Base-by-base conservation (phyloP, 2,329 filamentous ascomycete species). In the Fusarium mangiferae region DNA sequence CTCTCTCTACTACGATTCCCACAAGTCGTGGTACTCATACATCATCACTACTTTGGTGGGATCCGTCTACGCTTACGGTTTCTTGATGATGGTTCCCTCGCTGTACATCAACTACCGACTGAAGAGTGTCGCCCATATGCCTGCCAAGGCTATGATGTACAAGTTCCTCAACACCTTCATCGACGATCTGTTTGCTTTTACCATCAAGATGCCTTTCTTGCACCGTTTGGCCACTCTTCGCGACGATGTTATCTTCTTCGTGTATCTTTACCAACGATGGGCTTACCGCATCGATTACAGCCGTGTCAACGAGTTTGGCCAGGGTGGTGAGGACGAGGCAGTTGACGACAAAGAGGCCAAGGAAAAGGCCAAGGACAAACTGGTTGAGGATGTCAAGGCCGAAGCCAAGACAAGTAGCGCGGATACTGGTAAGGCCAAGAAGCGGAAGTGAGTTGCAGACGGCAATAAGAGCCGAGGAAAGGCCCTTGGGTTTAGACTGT, bases 111-210 rank as follows among this genome's bases (percentile, higher is more conserved):
- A 99, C 88, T 99, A 99, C 87, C 92, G 96, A 18, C 90, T 99
- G 76, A 98, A 96, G 88, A 93, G 91, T 76, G 94, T 98, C 39
- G 96, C 96, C 17, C 96, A 99, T 84, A 98, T 99, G 96, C 95
- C 96, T 3, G 94, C 89, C 76, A 96, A 94, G 85, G 95, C 96
- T 54, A 96, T 99, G 94, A 96, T 92, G 82, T 98, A 98, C 89
- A 98, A 98, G 85, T 98, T 98, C 84, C 86, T 98, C 75, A 98
- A 98, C 86, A 98, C 96, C 10, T 99, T 99, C 82, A 98, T 99
- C 82, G 96, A 99, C 83, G 96, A 99, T 81, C 87, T 99, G 38
- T 99, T 99, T 80, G 96, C 96, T 5, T 99, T 98, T 80, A 99
- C 96, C 44, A 98, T 99, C 86, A 98, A 98, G 86, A 99, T 99